Evolutionary conservation across 805 yeast genomes (phyloP), one percentile per base, ranked within the genome.

Genomic region (Starmerella roubikii): DNA sequence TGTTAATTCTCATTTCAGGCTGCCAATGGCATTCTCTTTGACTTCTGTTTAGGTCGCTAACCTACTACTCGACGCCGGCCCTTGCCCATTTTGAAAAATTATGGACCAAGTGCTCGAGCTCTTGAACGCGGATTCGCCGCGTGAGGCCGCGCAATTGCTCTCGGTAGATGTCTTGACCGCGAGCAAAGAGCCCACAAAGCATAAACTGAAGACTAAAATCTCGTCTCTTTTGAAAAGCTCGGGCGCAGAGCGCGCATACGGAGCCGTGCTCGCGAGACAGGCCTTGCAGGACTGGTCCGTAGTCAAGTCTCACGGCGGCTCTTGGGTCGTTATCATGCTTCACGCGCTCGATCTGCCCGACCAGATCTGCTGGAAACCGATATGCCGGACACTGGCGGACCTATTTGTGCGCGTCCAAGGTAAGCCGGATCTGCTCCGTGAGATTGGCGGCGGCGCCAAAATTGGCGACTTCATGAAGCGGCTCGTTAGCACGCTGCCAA

Each of bases 401-500:
- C 30, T 59, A 45, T 51, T 54, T 23, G 21, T 39, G 12, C 35
- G 37, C 9, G 52, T 54, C 41, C 72, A 80, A 54, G 88, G 84
- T 2, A 85, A 85, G 53, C 83, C 93, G 1, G 76, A 85, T 1
- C 66, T 88, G 30, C 77, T 88, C 3, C 71, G 96, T 54, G 94
- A 85, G 53, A 63, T 79, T 8, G 67, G 84, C 40, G 81, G 93
- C 1, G 81, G 93, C 2, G 93, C 95, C 7, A 76, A 76, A 49
- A 62, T 88, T 41, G 73, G 81, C 9, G 64, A 66, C 2, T 71
- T 79, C 31, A 71, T 83, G 30, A 52, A 50, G 28, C 33, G 53
- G 15, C 42, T 41, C 58, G 69, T 15, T 56, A 20, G 13, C 12
- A 28, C 48, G 4, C 23, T 47, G 16, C 49, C 49, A 1, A 19